phyloP scores from a whole-genome alignment of 1,284 basidiomycete species.

The Porogramme epimiltina region DNA sequence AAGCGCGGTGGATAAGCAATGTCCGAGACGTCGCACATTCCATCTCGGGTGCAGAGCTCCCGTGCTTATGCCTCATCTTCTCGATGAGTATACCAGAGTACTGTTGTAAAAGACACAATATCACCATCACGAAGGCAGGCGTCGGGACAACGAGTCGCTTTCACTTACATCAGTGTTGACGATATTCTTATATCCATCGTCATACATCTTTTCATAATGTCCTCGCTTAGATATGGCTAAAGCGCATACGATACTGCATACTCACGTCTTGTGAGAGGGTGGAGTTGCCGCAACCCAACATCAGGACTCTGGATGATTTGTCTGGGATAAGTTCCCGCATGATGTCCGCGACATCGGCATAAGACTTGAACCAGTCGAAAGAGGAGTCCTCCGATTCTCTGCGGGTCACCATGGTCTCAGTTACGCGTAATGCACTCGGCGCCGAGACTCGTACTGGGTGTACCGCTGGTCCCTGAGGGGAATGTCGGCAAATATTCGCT shows the following conservation, averaged over 20 bases:
- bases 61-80: conserved; percentile 74
- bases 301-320: conserved; percentile 70
- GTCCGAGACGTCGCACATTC: conserved; percentile 53
- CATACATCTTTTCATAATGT: conserved; percentile 75
- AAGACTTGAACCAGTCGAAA: conserved; percentile 90
- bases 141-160: no score
- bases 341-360: conserved; percentile 62
- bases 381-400: conserved; percentile 66
- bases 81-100: conserved; percentile 83
- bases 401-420: no score
- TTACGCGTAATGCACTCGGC: no score
- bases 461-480: conserved; percentile 68
- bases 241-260: neutral
- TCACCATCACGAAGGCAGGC: no score
- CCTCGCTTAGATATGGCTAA: no score
- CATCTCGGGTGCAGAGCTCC: conserved; percentile 65
- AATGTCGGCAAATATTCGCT: neutral
- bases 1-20: neutral
- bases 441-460: conserved; percentile 47
- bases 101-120: conserved; percentile 42
- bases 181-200: conserved; percentile 85
- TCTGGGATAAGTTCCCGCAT: conserved; percentile 65
- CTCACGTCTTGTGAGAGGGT: conserved; percentile 73
- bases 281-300: conserved; percentile 93
- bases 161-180: conserved; percentile 79